Evolutionary conservation across 805 yeast species (phyloP).

Genomic region (Metschnikowia cubensis): DNA sequence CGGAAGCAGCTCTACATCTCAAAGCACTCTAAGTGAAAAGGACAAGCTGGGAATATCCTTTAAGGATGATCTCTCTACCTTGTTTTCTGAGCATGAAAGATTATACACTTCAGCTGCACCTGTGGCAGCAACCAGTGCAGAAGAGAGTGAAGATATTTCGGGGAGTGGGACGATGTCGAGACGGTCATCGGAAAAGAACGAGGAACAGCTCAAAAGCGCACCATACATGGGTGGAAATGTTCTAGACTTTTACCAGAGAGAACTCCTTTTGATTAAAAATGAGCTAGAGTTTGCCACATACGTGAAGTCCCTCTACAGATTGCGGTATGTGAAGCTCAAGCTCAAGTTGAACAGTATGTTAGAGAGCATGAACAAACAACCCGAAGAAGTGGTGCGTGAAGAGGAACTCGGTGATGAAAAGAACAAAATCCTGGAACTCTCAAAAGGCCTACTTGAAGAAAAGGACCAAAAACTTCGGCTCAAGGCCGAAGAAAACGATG

Average conservation of each 20-base stretch:
- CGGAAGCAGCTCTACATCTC: constrained; percentile 1
- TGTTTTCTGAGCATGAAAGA: constrained; percentile 32
- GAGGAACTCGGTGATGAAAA: constrained; percentile 3
- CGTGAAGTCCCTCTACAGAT: constrained; percentile 39
- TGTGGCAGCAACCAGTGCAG: not conserved
- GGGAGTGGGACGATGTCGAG: not conserved
- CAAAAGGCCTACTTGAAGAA: constrained; percentile 11
- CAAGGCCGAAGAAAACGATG: not conserved
- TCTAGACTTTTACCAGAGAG: constrained; percentile 52
- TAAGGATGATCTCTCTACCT: constrained; percentile 17
- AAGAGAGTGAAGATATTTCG: not conserved
- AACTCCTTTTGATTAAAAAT: constrained; percentile 51
- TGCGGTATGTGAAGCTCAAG: constrained; percentile 14
- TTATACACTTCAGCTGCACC: constrained; percentile 20
- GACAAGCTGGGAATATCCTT: not conserved
- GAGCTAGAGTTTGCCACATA: constrained; percentile 59
- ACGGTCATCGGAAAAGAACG: not conserved
- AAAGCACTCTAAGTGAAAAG: not conserved
- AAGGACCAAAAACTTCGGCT: constrained; percentile 3
- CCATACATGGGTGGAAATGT: constrained; percentile 16
- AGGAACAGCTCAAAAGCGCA: not conserved
- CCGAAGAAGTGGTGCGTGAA: constrained; percentile 7
- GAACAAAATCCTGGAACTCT: constrained; percentile 11
- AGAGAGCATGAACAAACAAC: constrained; percentile 4
- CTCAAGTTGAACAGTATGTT: constrained; percentile 8